phyloP scores from a whole-genome alignment of 2,329 filamentous ascomycete species.

The Penicillium fuscoglaucum region DNA sequence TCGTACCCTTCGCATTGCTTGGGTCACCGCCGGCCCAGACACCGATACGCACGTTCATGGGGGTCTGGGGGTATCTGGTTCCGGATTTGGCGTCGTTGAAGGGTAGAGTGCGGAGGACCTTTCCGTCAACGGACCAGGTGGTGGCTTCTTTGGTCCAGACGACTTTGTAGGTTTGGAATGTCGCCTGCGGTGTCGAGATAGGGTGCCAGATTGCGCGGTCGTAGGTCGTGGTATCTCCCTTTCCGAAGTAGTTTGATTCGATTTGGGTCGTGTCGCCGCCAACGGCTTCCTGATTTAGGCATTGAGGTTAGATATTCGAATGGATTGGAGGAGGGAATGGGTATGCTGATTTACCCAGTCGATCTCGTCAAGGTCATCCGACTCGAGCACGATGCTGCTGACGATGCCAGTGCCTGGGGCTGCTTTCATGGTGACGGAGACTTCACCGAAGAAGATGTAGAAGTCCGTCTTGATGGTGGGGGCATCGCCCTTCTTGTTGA shows the following conservation, averaged over 20 bases:
- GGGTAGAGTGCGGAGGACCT: background rate
- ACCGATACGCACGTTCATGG: background rate
- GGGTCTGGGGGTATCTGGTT: background rate
- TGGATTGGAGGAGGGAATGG: background rate
- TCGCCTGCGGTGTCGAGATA: background rate
- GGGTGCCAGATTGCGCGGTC: background rate
- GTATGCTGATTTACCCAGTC: background rate
- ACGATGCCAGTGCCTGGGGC: slow-evolving; percentile 91
- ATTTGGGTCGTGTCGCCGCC: background rate
- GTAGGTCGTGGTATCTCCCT: background rate
- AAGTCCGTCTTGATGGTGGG: slow-evolving; percentile 59
- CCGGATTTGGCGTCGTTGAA: background rate
- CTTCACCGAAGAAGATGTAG: slow-evolving; percentile 97
- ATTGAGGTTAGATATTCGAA: background rate
- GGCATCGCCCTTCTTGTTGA: background rate
- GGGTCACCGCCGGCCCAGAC: background rate
- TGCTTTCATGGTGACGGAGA: slow-evolving; percentile 80
- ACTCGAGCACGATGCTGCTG: slow-evolving; percentile 85
- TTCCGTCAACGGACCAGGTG: background rate
- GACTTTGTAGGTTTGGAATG: background rate
- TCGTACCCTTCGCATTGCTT: background rate
- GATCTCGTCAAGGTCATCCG: slow-evolving; percentile 71
- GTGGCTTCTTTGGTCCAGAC: background rate
- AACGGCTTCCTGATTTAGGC: background rate
- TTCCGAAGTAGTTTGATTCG: background rate